Evolutionary conservation across 1,139 yeast species (phyloP).

Genomic region (Debaryomycetaceae sp.): DNA sequence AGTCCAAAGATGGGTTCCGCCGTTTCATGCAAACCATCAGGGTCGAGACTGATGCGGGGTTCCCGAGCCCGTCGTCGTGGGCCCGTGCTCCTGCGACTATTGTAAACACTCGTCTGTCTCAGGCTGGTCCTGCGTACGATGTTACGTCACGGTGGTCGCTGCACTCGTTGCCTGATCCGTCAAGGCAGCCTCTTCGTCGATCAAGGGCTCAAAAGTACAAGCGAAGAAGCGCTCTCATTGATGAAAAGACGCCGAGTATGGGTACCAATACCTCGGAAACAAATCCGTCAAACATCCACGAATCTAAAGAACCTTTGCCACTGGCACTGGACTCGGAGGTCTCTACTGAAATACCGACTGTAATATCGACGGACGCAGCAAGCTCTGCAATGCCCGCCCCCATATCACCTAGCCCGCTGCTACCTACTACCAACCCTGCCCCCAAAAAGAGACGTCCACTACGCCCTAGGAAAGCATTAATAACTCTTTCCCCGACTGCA

Average conservation of each 20-base stretch:
- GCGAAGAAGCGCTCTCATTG: not conserved
- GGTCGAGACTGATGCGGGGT: constrained; percentile 6
- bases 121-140: constrained; percentile 3
- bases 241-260: not conserved
- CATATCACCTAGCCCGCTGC: not conserved
- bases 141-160: constrained; percentile 18
- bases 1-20: constrained; percentile 18
- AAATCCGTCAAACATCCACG: constrained; percentile 8
- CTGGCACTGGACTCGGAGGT: not conserved
- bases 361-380: not conserved
- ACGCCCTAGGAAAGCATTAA: constrained; percentile 81
- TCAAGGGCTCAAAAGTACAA: not conserved
- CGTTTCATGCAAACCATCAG: constrained; percentile 36
- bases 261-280: constrained; percentile 18
- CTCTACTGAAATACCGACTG: not conserved
- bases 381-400: not conserved
- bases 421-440: constrained; percentile 5
- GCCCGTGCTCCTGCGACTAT: constrained; percentile 9
- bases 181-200: not conserved
- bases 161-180: not conserved
- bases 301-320: not conserved
- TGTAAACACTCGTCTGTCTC: constrained; percentile 13
- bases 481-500: constrained; percentile 67
- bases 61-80: not conserved
- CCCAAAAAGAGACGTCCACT: constrained; percentile 50